A percentile compares a stretch with the other conserved stretches of the same genome.
phyloP scores from a whole-genome alignment of 1,284 basidiomycete genomes.

The Blastosporella zonata region DNA sequence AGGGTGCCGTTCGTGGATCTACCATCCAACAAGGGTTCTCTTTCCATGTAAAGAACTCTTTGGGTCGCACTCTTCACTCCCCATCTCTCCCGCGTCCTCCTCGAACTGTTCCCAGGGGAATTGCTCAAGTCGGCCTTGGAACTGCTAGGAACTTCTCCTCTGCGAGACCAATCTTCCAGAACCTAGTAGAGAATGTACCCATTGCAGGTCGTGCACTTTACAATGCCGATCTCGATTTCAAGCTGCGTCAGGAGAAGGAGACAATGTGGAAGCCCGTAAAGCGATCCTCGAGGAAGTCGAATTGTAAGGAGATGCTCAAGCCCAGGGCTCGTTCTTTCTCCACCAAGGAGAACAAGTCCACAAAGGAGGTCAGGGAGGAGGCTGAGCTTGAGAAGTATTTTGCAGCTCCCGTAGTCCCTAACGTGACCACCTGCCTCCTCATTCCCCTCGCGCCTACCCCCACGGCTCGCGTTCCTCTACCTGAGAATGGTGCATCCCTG shows the following conservation, averaged over 20 bases:
- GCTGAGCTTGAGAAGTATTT: constrained; percentile 65
- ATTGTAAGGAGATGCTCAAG: constrained; percentile 29
- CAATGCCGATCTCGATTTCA: constrained; percentile 66
- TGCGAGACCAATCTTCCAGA: constrained; percentile 70
- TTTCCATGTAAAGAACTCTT: constrained; percentile 48
- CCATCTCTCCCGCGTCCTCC: constrained; percentile 59
- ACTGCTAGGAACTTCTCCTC: constrained; percentile 70
- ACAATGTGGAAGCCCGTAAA: constrained; percentile 31
- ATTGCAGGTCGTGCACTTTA: constrained; percentile 63
- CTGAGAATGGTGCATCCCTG: constrained; percentile 32
- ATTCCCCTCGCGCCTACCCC: constrained; percentile 74
- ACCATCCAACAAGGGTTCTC: constrained; percentile 50
- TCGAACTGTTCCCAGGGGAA: constrained; percentile 40
- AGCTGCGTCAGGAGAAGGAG: constrained; percentile 43
- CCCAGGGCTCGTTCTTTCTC: constrained; percentile 27
- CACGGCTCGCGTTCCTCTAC: constrained; percentile 57
- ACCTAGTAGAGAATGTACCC: constrained; percentile 72
- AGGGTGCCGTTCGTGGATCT: constrained; percentile 34
- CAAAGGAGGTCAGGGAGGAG: constrained; percentile 15
- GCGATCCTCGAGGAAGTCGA: constrained; percentile 18
- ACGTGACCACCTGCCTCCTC: constrained; percentile 63
- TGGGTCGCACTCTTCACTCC: constrained; percentile 41
- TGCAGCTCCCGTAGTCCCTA: constrained; percentile 32
- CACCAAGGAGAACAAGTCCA: constrained; percentile 13
- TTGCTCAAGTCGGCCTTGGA: constrained; percentile 67